Evolutionary conservation across 2,329 filamentous ascomycete genomes (phyloP).

Genomic region (Scolecobasidium constrictum): DNA sequence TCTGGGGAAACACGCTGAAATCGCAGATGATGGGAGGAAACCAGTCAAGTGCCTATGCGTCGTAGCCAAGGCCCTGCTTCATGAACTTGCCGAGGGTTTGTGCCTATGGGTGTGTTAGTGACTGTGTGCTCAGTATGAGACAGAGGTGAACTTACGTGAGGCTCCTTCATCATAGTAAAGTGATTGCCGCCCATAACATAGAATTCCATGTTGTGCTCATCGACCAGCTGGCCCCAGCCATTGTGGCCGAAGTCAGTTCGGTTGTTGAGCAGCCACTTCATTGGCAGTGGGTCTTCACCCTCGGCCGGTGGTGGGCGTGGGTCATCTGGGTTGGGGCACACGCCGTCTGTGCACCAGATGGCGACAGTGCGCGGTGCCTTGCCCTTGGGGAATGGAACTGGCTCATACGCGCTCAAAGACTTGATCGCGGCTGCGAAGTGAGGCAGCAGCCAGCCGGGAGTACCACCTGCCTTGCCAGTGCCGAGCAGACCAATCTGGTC

Average conservation of each 20-base stretch:
- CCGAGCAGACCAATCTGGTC: slow-evolving; percentile 61
- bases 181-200: slow-evolving; percentile 62
- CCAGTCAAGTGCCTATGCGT: background rate
- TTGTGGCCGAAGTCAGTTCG: slow-evolving; percentile 60
- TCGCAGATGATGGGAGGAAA: too few relatives aligned
- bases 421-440: slow-evolving; percentile 61
- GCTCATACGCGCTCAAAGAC: slow-evolving; percentile 58
- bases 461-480: slow-evolving; percentile 45
- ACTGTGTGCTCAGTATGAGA: background rate
- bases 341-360: slow-evolving; percentile 65
- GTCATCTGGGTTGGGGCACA: slow-evolving; percentile 56
- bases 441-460: slow-evolving; percentile 62
- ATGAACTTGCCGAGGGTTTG: slow-evolving; percentile 9
- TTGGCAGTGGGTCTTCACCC: slow-evolving; percentile 41
- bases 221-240: slow-evolving; percentile 57
- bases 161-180: slow-evolving; percentile 66
- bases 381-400: slow-evolving; percentile 48
- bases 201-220: slow-evolving; percentile 49
- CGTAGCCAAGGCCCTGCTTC: slow-evolving; percentile 5
- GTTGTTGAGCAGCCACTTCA: slow-evolving; percentile 62
- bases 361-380: slow-evolving; percentile 51
- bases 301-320: slow-evolving; percentile 54
- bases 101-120: slow-evolving; percentile 5
- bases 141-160: slow-evolving; percentile 19
- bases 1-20: too few relatives aligned